Conservation (phyloP, 2,329 filamentous ascomycete genomes). For the Pyrenochaeta sp. region DNA sequence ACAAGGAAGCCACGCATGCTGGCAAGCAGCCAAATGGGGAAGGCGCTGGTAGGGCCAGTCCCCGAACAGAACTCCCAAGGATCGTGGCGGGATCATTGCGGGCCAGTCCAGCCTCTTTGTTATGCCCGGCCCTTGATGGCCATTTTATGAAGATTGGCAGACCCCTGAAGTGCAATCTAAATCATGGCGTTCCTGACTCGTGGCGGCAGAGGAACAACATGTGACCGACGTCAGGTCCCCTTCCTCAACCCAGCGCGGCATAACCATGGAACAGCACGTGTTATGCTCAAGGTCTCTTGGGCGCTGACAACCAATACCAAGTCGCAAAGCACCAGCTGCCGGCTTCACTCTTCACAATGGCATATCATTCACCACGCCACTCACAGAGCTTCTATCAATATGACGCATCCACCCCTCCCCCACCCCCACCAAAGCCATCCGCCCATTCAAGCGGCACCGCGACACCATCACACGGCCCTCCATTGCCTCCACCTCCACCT, state of each 20-base stretch:
- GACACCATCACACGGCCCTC: slow-evolving; percentile 54
- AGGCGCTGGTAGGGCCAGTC: slow-evolving; percentile 9
- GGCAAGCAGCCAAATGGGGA: slow-evolving; percentile 2
- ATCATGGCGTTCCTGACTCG: background rate
- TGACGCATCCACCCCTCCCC: slow-evolving; percentile 57
- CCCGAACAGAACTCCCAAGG: slow-evolving; percentile 11
- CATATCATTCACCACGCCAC: slow-evolving; percentile 50
- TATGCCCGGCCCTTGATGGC: background rate
- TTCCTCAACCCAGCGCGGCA: background rate
- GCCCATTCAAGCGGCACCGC: slow-evolving; percentile 53
- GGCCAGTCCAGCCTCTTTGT: slow-evolving; percentile 9
- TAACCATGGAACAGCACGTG: slow-evolving; percentile 5
- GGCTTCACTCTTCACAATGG: slow-evolving; percentile 31
- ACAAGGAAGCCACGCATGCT: slow-evolving; percentile 5
- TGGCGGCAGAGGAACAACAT: slow-evolving; percentile 2
- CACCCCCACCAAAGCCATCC: slow-evolving; percentile 56
- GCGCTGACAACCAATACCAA: background rate
- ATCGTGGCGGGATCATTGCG: slow-evolving; percentile 6
- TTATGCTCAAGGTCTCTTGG: slow-evolving; percentile 1
- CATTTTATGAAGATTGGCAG: slow-evolving; percentile 5
- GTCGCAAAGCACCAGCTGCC: background rate
- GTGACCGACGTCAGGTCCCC: slow-evolving; percentile 1
- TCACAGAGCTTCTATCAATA: slow-evolving; percentile 50
- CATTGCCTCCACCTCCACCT: slow-evolving; percentile 55
- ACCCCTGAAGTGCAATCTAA: slow-evolving; percentile 10